A percentile compares a stretch with the other conserved stretches of the same genome.
phyloP scores from a whole-genome alignment of 768 basidiomycete genomes.

The Tephrocybe sp. region DNA sequence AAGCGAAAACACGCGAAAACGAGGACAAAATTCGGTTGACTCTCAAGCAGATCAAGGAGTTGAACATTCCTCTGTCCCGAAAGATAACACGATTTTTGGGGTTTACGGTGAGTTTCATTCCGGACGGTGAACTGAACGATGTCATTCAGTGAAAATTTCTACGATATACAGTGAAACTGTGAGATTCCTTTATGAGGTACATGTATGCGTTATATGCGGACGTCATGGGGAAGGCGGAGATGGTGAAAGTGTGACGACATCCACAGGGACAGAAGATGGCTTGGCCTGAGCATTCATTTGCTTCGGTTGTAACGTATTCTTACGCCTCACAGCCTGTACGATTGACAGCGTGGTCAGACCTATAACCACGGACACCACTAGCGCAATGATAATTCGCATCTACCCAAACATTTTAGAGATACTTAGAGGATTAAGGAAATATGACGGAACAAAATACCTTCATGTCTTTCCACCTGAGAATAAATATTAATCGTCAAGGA shows the following conservation, averaged over 20 bases:
- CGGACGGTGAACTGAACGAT: neutral
- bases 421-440: neutral
- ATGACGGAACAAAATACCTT: constrained; percentile 52
- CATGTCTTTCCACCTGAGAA: constrained; percentile 91
- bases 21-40: constrained; percentile 15
- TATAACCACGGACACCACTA: constrained; percentile 83
- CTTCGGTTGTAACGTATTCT: neutral
- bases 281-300: neutral
- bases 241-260: neutral
- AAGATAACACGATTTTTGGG: constrained; percentile 13
- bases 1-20: constrained; percentile 2
- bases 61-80: constrained; percentile 17
- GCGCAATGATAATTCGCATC: constrained; percentile 96
- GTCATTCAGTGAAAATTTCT: neutral
- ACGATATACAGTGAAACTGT: too few species aligned
- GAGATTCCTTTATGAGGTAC: too few species aligned
- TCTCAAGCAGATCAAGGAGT: constrained; percentile 16
- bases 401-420: constrained; percentile 27
- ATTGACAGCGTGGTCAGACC: constrained; percentile 93
- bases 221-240: neutral
- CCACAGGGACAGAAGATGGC: neutral
- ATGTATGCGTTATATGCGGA: too few species aligned
- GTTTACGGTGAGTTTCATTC: constrained; percentile 5
- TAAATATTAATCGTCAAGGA: neutral
- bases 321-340: constrained; percentile 58